phyloP scores from a whole-genome alignment of 352 stramenopile genomes.

The Blastocystis sp. region DNA sequence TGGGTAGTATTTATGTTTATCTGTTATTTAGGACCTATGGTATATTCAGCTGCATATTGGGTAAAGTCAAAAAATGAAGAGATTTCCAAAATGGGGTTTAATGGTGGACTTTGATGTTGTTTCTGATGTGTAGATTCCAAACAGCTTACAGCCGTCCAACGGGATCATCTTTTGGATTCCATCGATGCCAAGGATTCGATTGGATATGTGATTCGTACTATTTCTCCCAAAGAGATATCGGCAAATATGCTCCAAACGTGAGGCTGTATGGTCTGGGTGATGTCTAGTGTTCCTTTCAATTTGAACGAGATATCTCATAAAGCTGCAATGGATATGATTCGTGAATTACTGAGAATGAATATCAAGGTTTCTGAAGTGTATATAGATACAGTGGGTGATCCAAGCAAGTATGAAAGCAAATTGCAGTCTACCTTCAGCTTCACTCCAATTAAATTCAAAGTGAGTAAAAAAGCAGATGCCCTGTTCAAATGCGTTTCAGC shows the following conservation, averaged over 20 bases:
- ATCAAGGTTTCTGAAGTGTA: slow-evolving; percentile 46
- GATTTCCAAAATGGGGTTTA: slow-evolving; percentile 50
- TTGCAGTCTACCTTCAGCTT: not conserved
- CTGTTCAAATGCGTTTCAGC: slow-evolving; percentile 59
- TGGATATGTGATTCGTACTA: slow-evolving; percentile 56
- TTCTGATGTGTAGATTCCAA: slow-evolving; percentile 49
- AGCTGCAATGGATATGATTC: slow-evolving; percentile 55
- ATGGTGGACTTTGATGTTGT: not conserved
- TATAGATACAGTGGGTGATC: slow-evolving; percentile 52
- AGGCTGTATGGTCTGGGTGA: not conserved
- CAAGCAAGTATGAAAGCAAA: slow-evolving; percentile 46
- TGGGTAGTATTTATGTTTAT: slow-evolving; percentile 1
- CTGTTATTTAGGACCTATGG: slow-evolving; percentile 54
- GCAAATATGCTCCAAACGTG: slow-evolving; percentile 61
- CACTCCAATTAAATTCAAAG: slow-evolving; percentile 56
- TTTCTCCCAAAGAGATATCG: slow-evolving; percentile 56
- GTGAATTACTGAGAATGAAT: slow-evolving; percentile 29
- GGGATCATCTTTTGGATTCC: not conserved
- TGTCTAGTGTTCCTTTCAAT: slow-evolving; percentile 42
- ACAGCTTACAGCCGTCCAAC: slow-evolving; percentile 10
- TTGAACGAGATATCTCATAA: slow-evolving; percentile 60
- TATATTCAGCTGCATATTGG: slow-evolving; percentile 60
- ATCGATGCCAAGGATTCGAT: slow-evolving; percentile 37
- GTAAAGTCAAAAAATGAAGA: slow-evolving; percentile 57
- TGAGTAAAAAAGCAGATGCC: slow-evolving; percentile 19